Evolutionary conservation across 176 grass and related monocot genomes (phyloP).

Genomic region (Canna indica): DNA sequence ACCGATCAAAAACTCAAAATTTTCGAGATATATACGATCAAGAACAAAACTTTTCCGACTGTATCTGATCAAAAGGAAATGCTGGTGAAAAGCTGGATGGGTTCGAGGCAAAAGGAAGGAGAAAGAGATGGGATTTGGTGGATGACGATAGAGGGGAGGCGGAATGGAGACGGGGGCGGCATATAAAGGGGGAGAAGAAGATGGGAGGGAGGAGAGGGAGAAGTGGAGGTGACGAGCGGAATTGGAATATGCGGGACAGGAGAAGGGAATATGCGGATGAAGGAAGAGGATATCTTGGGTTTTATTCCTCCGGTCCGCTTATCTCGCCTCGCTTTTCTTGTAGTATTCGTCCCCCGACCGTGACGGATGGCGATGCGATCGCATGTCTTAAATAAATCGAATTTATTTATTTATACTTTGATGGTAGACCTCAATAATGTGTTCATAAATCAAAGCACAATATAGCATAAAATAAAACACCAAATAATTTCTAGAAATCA

Average conservation of each 20-base stretch:
- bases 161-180: background rate
- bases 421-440: too few species aligned
- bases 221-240: background rate
- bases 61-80: background rate
- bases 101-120: too few species aligned
- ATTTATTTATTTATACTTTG: too few species aligned
- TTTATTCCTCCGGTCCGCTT: background rate
- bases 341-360: background rate
- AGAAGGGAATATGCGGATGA: constrained; percentile 8
- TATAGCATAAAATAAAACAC: too few species aligned
- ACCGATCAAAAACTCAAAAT: background rate
- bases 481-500: too few species aligned
- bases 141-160: background rate
- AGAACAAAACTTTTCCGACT: background rate
- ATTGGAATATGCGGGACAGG: constrained; percentile 5
- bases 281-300: background rate
- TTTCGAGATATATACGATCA: background rate
- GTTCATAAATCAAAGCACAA: too few species aligned
- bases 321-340: background rate
- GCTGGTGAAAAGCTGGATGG: too few species aligned
- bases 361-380: background rate
- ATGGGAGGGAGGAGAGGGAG: background rate
- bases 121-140: too few species aligned
- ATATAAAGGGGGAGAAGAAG: background rate
- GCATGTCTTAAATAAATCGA: too few species aligned